Conservation (phyloP, 192 early-diverging fungal species). For the Coemansia sp. region DNA sequence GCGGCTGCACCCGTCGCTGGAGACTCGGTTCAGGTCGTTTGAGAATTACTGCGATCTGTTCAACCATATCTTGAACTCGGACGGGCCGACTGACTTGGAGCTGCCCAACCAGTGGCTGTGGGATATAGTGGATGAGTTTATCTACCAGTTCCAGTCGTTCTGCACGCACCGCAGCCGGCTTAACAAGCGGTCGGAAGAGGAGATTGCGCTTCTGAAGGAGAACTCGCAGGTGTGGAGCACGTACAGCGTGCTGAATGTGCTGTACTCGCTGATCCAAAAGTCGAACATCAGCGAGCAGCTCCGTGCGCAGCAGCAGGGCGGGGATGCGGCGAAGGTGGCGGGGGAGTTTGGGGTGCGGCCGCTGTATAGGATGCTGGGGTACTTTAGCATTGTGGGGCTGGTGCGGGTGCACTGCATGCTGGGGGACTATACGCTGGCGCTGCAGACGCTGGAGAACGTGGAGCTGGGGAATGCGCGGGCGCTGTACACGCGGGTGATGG, state of each 20-base stretch:
- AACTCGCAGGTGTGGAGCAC: constrained; percentile 93
- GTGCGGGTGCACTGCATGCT: constrained; percentile 93
- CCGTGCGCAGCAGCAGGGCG: constrained; percentile 81
- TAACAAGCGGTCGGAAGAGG: constrained; percentile 75
- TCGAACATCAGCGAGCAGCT: constrained; percentile 93
- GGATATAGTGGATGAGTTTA: constrained; percentile 99
- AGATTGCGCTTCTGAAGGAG: constrained; percentile 77
- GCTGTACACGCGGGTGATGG: constrained; percentile 92
- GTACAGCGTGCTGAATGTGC: constrained; percentile 92
- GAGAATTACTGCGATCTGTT: constrained; percentile 97
- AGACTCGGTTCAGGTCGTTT: constrained; percentile 89
- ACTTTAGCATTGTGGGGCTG: constrained; percentile 91
- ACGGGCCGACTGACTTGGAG: constrained; percentile 86
- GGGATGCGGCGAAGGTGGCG: constrained; percentile 82
- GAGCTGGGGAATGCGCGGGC: constrained; percentile 88
- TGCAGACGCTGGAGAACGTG: constrained; percentile 96
- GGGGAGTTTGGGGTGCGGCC: constrained; percentile 85
- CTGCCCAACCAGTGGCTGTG: constrained; percentile 98
- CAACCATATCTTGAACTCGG: constrained; percentile 86
- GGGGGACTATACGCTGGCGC: constrained; percentile 92
- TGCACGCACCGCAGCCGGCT: constrained; percentile 89
- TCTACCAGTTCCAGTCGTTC: constrained; percentile 99
- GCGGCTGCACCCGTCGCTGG: constrained; percentile 81
- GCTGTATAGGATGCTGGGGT: constrained; percentile 96
- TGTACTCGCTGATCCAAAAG: constrained; percentile 95